Conservation (phyloP, 2,329 filamentous ascomycete species). For the Byssochlamys sp. region DNA sequence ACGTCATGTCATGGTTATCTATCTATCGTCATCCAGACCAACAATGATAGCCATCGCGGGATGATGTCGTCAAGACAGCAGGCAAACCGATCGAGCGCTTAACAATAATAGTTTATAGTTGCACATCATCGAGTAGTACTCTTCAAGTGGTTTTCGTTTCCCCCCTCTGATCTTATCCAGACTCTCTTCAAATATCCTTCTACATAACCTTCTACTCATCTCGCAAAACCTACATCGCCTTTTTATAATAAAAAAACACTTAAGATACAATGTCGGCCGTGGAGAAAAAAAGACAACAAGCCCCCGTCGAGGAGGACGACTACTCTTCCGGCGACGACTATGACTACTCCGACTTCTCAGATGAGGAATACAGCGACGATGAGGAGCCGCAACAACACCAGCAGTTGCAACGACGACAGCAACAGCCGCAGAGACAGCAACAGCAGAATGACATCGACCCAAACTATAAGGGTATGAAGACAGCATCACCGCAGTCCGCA, state of each 20-base stretch:
- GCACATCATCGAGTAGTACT: neutral
- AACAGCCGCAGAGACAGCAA: conserved; percentile 5
- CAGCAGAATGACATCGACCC: conserved; percentile 1
- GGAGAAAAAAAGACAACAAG: neutral
- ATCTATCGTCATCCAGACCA: neutral
- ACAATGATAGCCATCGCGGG: neutral
- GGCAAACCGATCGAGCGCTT: neutral
- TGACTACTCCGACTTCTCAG: conserved; percentile 1
- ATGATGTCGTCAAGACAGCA: neutral
- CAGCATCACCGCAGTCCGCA: conserved; percentile 32
- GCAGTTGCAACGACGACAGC: neutral
- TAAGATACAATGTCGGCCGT: neutral
- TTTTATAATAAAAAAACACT: neutral
- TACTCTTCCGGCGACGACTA: conserved; percentile 3
- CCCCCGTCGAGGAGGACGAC: conserved; percentile 3
- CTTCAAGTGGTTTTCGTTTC: no score
- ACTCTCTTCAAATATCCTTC: neutral
- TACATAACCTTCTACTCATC: neutral
- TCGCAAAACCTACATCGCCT: neutral
- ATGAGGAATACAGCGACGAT: conserved; percentile 7
- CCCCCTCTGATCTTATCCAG: neutral
- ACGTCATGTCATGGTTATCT: neutral
- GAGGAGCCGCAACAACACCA: conserved; percentile 8
- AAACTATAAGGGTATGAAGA: conserved; percentile 8
- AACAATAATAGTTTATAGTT: neutral